Evolutionary conservation across 2,329 filamentous ascomycete species (phyloP).

Genomic region (Colletotrichum sp.): DNA sequence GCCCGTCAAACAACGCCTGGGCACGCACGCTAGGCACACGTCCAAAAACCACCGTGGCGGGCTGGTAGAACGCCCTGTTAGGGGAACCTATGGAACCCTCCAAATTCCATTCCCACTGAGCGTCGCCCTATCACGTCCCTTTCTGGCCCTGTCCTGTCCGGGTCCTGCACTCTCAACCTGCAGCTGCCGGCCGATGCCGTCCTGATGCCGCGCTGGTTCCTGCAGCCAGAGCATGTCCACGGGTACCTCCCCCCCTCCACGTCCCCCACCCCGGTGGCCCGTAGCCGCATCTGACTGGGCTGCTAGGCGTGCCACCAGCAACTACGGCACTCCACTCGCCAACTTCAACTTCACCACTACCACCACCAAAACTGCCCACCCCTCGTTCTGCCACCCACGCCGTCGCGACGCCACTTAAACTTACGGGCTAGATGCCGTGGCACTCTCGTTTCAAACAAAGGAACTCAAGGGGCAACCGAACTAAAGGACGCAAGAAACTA

Average conservation of each 20-base stretch:
- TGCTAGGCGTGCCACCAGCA: not conserved
- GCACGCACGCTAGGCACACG: not conserved
- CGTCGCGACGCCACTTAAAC: not conserved
- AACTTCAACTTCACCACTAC: conserved; percentile 5
- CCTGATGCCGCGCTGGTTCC: not conserved
- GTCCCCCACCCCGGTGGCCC: not conserved
- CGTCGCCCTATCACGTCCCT: not conserved
- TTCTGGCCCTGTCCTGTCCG: not conserved
- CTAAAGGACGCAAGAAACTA: not conserved
- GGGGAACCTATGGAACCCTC: not conserved
- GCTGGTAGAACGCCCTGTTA: not conserved
- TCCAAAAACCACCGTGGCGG: not conserved
- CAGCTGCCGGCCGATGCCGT: conserved; percentile 11
- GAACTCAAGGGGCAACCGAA: not conserved
- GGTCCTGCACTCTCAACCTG: not conserved
- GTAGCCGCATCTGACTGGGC: not conserved
- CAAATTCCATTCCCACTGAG: conserved; percentile 1
- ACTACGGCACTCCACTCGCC: not conserved
- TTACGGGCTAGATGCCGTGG: not conserved
- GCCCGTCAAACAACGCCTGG: not conserved
- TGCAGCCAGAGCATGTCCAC: not conserved
- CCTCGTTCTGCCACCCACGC: not conserved
- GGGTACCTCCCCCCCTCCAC: not conserved
- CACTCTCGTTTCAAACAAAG: not conserved
- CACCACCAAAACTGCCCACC: not conserved